A percentile compares a stretch with the other conserved stretches of the same genome.
Conservation (phyloP, 2,329 filamentous ascomycete species). For the Aschersonia sp. region DNA sequence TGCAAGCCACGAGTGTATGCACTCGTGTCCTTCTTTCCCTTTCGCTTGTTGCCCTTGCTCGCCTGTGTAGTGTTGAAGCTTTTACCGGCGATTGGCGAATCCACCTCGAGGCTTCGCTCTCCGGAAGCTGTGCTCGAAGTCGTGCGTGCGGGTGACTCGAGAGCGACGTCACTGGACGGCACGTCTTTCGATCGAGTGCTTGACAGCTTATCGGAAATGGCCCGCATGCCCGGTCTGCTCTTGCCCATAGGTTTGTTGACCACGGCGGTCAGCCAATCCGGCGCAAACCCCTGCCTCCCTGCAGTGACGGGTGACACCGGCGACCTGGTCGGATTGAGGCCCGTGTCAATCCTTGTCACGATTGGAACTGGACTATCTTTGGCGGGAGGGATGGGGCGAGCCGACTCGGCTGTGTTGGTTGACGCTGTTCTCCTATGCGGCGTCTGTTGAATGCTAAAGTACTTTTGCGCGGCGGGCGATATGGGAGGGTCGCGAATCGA, state of each 20-base stretch:
- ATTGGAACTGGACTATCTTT: slow-evolving; percentile 38
- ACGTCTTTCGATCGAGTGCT: slow-evolving; percentile 40
- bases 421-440: slow-evolving; percentile 48
- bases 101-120: slow-evolving; percentile 61
- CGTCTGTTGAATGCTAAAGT: slow-evolving; percentile 40
- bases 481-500: slow-evolving; percentile 49
- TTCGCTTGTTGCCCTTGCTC: slow-evolving; percentile 41
- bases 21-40: slow-evolving; percentile 87
- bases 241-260: slow-evolving; percentile 35
- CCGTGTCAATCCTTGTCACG: slow-evolving; percentile 43
- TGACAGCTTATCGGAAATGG: slow-evolving; percentile 65
- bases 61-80: slow-evolving; percentile 34
- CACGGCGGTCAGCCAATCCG: slow-evolving; percentile 39
- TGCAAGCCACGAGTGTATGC: slow-evolving; percentile 79
- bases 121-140: slow-evolving; percentile 58
- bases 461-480: slow-evolving; percentile 55
- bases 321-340: slow-evolving; percentile 22
- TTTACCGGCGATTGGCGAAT: slow-evolving; percentile 53
- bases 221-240: slow-evolving; percentile 54
- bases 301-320: slow-evolving; percentile 25
- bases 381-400: slow-evolving; percentile 32
- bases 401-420: slow-evolving; percentile 39
- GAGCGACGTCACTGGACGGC: slow-evolving; percentile 33
- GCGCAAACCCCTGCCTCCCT: slow-evolving; percentile 27
- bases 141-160: slow-evolving; percentile 56